Evolutionary conservation across 73 alveolate genomes (phyloP).

Genomic region (Paramecium caudatum): DNA sequence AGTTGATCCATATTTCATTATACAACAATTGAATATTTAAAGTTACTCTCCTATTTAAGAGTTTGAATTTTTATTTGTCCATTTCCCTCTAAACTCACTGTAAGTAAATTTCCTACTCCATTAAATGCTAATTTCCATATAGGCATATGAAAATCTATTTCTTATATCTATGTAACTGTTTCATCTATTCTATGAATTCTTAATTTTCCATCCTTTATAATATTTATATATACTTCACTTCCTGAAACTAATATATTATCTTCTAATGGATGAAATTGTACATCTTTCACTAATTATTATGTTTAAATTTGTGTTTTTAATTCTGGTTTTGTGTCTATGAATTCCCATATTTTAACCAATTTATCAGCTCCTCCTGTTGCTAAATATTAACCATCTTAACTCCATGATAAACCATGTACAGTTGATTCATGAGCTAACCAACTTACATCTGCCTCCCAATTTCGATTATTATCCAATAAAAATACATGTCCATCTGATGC

Average conservation of each 20-base stretch:
- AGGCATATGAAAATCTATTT: slow-evolving; percentile 20
- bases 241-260: slow-evolving; percentile 13
- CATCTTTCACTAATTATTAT: slow-evolving; percentile 20
- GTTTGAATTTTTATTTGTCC: not conserved
- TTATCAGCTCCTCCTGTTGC: slow-evolving; percentile 84
- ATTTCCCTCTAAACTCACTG: slow-evolving; percentile 18
- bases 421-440: slow-evolving; percentile 61
- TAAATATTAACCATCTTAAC: slow-evolving; percentile 56
- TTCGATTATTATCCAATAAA: slow-evolving; percentile 26
- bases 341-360: slow-evolving; percentile 81
- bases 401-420: slow-evolving; percentile 58
- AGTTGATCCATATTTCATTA: slow-evolving; percentile 69
- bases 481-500: slow-evolving; percentile 64
- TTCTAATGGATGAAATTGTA: slow-evolving; percentile 60
- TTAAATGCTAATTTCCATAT: slow-evolving; percentile 50
- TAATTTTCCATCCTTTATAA: slow-evolving; percentile 20
- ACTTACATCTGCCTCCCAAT: slow-evolving; percentile 12
- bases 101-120: slow-evolving; percentile 8
- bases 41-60: slow-evolving; percentile 2
- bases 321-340: not conserved
- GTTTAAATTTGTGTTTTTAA: not conserved
- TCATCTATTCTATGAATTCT: slow-evolving; percentile 2
- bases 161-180: not conserved
- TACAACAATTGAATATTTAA: not conserved
- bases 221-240: not conserved